Percentiles rank a stretch among this genome's conserved stretches.
These are phyloP conservation scores for Cucurbita pepo DNA, from an alignment of 306 rosid species.

Conservation along the genomic window DNA sequence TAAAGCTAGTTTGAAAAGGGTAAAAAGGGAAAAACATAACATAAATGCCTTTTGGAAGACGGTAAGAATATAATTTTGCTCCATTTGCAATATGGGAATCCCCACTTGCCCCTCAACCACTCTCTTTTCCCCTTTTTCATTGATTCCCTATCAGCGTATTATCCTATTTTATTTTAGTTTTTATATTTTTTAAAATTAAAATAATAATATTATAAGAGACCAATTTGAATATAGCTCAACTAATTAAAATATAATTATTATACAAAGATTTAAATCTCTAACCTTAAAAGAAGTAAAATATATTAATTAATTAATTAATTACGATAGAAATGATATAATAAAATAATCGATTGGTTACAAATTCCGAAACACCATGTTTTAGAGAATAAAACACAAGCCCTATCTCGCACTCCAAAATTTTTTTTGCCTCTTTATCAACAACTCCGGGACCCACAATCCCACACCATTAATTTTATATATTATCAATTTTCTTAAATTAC, in stretches of 20 bases:
- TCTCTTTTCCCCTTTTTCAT: neutral
- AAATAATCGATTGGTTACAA: neutral
- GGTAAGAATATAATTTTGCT: conserved; percentile 2
- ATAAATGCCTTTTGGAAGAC: neutral
- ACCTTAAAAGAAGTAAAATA: too few relatives aligned
- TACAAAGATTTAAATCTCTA: too few relatives aligned
- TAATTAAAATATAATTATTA: too few relatives aligned
- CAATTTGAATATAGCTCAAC: too few relatives aligned
- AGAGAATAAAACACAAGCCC: conserved; percentile 1
- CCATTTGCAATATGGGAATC: conserved; percentile 5
- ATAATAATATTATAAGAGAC: too few relatives aligned
- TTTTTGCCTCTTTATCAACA: neutral
- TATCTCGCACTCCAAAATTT: neutral
- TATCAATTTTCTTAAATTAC: neutral
- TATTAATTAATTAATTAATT: too few relatives aligned
- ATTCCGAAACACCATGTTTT: neutral
- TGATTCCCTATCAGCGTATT: neutral
- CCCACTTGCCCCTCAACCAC: neutral
- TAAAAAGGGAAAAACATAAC: neutral
- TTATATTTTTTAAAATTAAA: too few relatives aligned
- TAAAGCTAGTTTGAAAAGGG: neutral
- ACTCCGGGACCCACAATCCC: neutral
- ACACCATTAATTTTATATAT: neutral
- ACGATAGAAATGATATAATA: too few relatives aligned
- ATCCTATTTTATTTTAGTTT: neutral